A percentile compares a stretch with the other conserved stretches of the same genome.
Evolutionary conservation across 768 basidiomycete species (phyloP).

Genomic region (Amanita molliuscula): DNA sequence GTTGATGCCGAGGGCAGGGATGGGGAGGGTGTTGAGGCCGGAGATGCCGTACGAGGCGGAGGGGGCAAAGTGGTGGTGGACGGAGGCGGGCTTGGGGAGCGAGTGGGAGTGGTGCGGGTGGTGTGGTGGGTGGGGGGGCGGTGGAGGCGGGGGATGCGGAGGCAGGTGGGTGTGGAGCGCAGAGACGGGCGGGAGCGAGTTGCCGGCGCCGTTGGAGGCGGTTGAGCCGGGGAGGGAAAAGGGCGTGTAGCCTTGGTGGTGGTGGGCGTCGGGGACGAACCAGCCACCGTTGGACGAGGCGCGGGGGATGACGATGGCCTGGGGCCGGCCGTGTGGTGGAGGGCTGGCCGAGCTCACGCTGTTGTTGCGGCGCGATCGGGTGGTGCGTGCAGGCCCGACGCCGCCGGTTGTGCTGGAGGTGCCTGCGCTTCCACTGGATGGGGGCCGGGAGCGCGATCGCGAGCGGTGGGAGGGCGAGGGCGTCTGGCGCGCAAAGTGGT

Average conservation of each 20-base stretch:
- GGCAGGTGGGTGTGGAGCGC: slow-evolving; percentile 3
- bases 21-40: background rate
- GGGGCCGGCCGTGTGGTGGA: slow-evolving; percentile 35
- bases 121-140: slow-evolving; percentile 23
- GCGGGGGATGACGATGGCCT: slow-evolving; percentile 63
- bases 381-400: slow-evolving; percentile 45
- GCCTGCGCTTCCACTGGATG: slow-evolving; percentile 6
- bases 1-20: background rate
- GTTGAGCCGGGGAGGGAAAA: background rate
- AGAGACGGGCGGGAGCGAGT: background rate
- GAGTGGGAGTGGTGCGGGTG: slow-evolving; percentile 19
- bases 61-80: background rate
- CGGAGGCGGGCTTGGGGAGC: background rate
- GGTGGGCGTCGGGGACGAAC: slow-evolving; percentile 2
- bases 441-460: slow-evolving; percentile 5
- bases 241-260: slow-evolving; percentile 5
- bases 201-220: background rate
- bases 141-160: slow-evolving; percentile 20
- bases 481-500: slow-evolving; percentile 13
- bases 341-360: slow-evolving; percentile 49
- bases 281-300: slow-evolving; percentile 16
- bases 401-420: slow-evolving; percentile 14
- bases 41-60: background rate
- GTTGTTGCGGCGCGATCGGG: slow-evolving; percentile 47
- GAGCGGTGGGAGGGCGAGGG: slow-evolving; percentile 7